phyloP scores from a whole-genome alignment of 352 stramenopile genomes.

The Phytophthora hybrid region DNA sequence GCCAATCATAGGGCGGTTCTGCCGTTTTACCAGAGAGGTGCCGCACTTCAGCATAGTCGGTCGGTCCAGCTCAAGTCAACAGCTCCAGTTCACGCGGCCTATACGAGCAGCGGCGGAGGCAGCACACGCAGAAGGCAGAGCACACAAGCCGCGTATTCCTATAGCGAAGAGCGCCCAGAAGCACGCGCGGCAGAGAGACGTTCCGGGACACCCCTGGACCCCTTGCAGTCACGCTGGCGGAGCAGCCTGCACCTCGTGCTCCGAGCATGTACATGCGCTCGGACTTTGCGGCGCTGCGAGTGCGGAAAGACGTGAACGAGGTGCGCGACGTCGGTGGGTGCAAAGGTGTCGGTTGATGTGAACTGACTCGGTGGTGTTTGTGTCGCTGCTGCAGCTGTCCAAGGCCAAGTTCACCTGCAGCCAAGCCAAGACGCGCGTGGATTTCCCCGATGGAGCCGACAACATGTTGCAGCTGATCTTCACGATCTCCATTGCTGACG shows the following conservation, averaged over 20 bases:
- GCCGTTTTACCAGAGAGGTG: background rate
- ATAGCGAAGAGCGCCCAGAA: background rate
- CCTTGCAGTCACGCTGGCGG: constrained; percentile 10
- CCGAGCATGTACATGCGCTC: constrained; percentile 74
- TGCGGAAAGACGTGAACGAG: constrained; percentile 90
- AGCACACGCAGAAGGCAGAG: background rate
- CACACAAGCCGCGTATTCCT: background rate
- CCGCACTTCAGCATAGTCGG: background rate
- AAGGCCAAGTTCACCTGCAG: constrained; percentile 85
- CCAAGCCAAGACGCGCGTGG: constrained; percentile 81
- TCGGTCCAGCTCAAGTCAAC: background rate
- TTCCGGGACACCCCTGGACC: background rate
- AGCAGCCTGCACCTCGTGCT: constrained; percentile 12
- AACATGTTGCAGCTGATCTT: constrained; percentile 88
- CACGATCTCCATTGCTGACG: constrained; percentile 79
- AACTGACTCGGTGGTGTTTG: constrained; percentile 10
- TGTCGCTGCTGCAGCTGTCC: constrained; percentile 53
- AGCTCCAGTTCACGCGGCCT: background rate
- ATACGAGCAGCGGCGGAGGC: background rate
- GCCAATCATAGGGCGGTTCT: background rate
- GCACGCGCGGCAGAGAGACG: background rate
- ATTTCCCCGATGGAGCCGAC: constrained; percentile 83
- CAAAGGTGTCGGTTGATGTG: background rate
- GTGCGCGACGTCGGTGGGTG: constrained; percentile 28
- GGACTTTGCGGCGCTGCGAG: constrained; percentile 78